Percentiles rank a stretch among this genome's conserved stretches.
phyloP scores from a whole-genome alignment of 768 basidiomycete genomes.

The Asterophora parasitica region DNA sequence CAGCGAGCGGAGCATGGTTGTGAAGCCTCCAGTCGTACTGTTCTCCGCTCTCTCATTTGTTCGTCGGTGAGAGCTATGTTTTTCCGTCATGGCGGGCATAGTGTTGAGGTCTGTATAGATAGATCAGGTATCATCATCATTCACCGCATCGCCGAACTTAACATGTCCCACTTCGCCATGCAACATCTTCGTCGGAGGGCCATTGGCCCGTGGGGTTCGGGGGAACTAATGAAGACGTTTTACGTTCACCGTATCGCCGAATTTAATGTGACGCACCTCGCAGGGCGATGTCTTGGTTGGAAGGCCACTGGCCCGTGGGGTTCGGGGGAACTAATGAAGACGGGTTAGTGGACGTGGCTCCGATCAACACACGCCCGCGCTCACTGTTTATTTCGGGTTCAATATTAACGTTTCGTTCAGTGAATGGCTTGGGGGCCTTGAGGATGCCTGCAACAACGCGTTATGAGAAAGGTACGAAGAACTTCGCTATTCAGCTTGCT shows the following conservation, averaged over 20 bases:
- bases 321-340: conserved; percentile 6
- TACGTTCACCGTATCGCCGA: background rate
- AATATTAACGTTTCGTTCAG: conserved; percentile 4
- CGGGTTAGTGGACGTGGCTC: background rate
- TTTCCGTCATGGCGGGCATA: conserved; percentile 14
- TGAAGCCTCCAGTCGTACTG: conserved; percentile 18
- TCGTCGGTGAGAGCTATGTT: conserved; percentile 12
- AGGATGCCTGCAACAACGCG: conserved; percentile 7
- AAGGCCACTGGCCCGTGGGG: conserved; percentile 11
- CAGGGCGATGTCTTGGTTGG: conserved; percentile 5
- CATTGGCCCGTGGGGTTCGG: conserved; percentile 8
- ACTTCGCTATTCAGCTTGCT: background rate
- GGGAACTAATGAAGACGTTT: too few relatives aligned
- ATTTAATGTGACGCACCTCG: conserved; percentile 12
- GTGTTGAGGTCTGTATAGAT: conserved; percentile 4
- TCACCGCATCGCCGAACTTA: background rate
- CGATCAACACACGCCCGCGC: background rate
- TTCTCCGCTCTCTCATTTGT: conserved; percentile 16
- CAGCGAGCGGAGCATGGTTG: conserved; percentile 14
- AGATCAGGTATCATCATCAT: conserved; percentile 9
- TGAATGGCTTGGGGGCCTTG: conserved; percentile 10
- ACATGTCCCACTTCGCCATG: conserved; percentile 12
- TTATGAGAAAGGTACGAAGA: background rate
- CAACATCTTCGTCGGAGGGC: conserved; percentile 9
- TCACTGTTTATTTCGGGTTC: conserved; percentile 13